Evolutionary conservation across 2,329 filamentous ascomycete genomes (phyloP).

Genomic region (Lasiodiplodia citricola): DNA sequence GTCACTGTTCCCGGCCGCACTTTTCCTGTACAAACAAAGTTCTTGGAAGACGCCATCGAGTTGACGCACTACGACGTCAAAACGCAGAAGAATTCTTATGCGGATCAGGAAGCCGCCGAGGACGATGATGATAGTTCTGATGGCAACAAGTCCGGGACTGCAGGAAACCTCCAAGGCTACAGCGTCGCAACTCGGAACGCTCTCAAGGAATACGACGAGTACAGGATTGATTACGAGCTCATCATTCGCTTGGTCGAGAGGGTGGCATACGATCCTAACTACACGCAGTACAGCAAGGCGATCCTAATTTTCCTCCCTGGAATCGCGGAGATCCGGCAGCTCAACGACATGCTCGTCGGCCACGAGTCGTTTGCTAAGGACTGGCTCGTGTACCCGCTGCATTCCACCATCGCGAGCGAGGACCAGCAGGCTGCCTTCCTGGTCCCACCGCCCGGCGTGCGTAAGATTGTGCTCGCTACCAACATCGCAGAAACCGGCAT

Average conservation of each 20-base stretch:
- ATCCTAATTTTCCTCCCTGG: constrained; percentile 95
- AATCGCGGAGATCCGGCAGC: constrained; percentile 85
- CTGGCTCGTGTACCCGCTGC: constrained; percentile 88
- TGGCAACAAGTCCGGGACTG: constrained; percentile 61
- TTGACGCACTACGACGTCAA: constrained; percentile 70
- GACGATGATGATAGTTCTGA: constrained; percentile 54
- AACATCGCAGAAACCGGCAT: constrained; percentile 99
- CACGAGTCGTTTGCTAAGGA: constrained; percentile 75
- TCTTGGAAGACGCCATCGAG: constrained; percentile 91
- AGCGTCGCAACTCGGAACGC: constrained; percentile 76
- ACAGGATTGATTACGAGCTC: constrained; percentile 86
- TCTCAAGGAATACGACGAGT: constrained; percentile 82
- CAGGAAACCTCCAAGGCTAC: constrained; percentile 70
- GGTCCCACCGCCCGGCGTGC: constrained; percentile 77
- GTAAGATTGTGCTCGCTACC: constrained; percentile 95
- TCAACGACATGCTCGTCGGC: constrained; percentile 84
- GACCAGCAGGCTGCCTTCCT: constrained; percentile 95
- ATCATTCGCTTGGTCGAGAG: constrained; percentile 78
- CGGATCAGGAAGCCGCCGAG: constrained; percentile 54
- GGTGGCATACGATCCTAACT: constrained; percentile 72
- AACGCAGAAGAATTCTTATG: constrained; percentile 32
- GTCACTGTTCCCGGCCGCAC: constrained; percentile 91
- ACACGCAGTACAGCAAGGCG: constrained; percentile 79
- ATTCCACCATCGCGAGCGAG: constrained; percentile 93
- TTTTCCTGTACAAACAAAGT: constrained; percentile 87